Evolutionary conservation across 2,329 filamentous ascomycete genomes (phyloP).

Genomic region (Anthostomella pinea): DNA sequence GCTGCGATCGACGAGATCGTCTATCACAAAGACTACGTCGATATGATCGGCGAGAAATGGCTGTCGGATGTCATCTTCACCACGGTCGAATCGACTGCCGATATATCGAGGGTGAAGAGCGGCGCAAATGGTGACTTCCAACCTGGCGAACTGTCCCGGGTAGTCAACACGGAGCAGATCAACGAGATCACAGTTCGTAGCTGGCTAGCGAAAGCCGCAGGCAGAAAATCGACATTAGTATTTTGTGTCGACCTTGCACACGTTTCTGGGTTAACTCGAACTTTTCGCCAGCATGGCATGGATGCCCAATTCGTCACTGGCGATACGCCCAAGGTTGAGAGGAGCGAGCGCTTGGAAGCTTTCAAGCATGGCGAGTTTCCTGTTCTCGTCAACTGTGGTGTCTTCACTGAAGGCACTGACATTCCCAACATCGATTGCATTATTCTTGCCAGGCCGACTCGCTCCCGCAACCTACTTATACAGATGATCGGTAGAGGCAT

Average conservation of each 20-base stretch:
- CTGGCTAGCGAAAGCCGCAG: conserved; percentile 75
- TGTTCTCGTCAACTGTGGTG: conserved; percentile 89
- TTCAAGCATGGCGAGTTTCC: conserved; percentile 78
- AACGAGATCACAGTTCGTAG: conserved; percentile 84
- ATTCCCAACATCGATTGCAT: conserved; percentile 97
- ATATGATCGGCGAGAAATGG: conserved; percentile 79
- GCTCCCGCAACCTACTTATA: conserved; percentile 86
- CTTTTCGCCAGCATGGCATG: conserved; percentile 73
- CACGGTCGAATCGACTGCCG: conserved; percentile 78
- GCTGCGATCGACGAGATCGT: conserved; percentile 91
- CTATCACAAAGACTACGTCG: conserved; percentile 75
- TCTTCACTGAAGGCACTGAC: conserved; percentile 96
- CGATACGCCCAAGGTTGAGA: conserved; percentile 66
- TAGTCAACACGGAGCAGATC: conserved; percentile 75
- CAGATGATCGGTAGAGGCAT: conserved; percentile 98
- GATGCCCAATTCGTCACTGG: conserved; percentile 87
- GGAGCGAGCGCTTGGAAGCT: conserved; percentile 67
- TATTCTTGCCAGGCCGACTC: conserved; percentile 80
- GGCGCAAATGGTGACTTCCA: conserved; percentile 75
- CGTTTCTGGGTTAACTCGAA: conserved; percentile 68
- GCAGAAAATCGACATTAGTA: conserved; percentile 79
- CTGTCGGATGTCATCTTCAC: conserved; percentile 91
- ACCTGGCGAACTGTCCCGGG: conserved; percentile 70
- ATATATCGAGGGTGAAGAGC: conserved; percentile 68
- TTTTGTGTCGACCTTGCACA: conserved; percentile 93